A percentile compares a stretch with the other conserved stretches of the same genome.
Conservation (phyloP, 352 stramenopile genomes). For the Phytophthora ramorum region DNA sequence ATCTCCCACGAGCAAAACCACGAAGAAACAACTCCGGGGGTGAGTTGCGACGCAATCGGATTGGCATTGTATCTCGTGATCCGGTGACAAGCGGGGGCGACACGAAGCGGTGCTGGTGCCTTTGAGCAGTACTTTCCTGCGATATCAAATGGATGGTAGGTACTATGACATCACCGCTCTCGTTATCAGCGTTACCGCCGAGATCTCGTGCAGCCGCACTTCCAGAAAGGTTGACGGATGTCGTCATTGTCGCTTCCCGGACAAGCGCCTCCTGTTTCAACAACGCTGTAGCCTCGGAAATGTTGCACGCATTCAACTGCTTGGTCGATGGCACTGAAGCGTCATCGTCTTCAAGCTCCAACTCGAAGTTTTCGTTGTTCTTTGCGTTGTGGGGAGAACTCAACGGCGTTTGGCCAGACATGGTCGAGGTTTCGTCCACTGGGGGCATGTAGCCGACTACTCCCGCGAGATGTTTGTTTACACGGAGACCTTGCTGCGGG, state of each 20-base stretch:
- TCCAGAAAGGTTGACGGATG: constrained; percentile 9
- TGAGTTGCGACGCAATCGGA: constrained; percentile 66
- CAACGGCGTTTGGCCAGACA: constrained; percentile 57
- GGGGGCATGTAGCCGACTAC: constrained; percentile 75
- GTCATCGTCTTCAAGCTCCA: constrained; percentile 15
- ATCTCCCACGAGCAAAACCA: constrained; percentile 50
- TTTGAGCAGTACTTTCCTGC: constrained; percentile 6
- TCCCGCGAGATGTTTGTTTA: constrained; percentile 40
- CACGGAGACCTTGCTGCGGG: constrained; percentile 49
- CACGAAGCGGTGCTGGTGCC: constrained; percentile 41
- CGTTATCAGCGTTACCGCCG: background rate
- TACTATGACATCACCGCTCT: constrained; percentile 7
- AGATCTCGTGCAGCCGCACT: background rate
- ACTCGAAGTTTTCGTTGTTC: constrained; percentile 30
- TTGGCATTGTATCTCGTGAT: constrained; percentile 39
- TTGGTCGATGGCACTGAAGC: constrained; percentile 12
- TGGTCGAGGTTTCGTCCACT: constrained; percentile 66
- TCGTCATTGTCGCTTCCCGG: constrained; percentile 32
- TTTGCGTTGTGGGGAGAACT: constrained; percentile 45
- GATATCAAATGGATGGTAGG: constrained; percentile 3
- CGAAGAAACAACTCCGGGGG: constrained; percentile 67
- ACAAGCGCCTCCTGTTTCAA: constrained; percentile 35
- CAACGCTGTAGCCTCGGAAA: constrained; percentile 16
- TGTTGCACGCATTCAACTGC: constrained; percentile 29
- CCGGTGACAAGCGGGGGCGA: constrained; percentile 65